Conservation (phyloP, 2,329 filamentous ascomycete species). For the Clathrospora elynae region DNA sequence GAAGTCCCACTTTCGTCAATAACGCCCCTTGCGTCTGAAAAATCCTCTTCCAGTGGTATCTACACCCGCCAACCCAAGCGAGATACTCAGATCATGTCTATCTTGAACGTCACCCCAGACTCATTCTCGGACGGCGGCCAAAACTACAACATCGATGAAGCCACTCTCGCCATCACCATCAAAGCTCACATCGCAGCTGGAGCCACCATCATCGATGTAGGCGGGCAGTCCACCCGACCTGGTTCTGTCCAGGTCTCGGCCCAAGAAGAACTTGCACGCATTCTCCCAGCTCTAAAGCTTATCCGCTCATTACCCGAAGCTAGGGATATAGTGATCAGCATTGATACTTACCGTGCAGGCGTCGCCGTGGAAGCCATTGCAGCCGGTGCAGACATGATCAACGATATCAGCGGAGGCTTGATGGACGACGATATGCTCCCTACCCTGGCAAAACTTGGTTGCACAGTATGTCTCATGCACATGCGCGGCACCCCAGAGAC, state of each 20-base stretch:
- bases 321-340: constrained; percentile 71
- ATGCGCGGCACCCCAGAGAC: constrained; percentile 87
- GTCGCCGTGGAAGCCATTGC: constrained; percentile 78
- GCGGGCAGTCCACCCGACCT: constrained; percentile 90
- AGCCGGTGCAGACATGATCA: constrained; percentile 88
- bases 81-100: constrained; percentile 83
- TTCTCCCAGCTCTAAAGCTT: constrained; percentile 77
- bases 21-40: constrained; percentile 47
- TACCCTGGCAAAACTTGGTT: constrained; percentile 76
- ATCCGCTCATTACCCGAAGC: constrained; percentile 71
- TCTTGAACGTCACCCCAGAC: constrained; percentile 92
- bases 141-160: constrained; percentile 50
- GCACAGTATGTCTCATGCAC: constrained; percentile 86
- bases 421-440: constrained; percentile 82
- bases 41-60: constrained; percentile 34
- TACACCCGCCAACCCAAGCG: constrained; percentile 26
- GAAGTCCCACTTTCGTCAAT: constrained; percentile 47
- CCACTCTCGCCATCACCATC: constrained; percentile 63
- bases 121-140: constrained; percentile 92
- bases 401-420: constrained; percentile 85
- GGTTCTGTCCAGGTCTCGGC: constrained; percentile 69
- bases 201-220: constrained; percentile 86
- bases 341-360: constrained; percentile 88
- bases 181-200: constrained; percentile 67
- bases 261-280: constrained; percentile 75